Conservation (phyloP, 257 asterid species). For the Solanum virginianum region DNA sequence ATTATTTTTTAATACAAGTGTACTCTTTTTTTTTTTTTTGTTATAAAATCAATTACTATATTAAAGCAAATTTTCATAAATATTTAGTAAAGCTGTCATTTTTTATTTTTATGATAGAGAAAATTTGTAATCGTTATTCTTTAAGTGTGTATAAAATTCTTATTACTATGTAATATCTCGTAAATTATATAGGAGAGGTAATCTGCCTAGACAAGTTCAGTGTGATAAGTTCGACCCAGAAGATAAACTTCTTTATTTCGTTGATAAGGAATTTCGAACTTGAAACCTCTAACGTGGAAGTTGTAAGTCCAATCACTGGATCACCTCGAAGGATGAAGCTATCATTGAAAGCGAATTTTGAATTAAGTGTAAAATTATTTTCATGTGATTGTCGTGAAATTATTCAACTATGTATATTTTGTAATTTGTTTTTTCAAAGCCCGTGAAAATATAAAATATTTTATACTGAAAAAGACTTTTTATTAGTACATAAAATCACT, state of each 20-base stretch:
- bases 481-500: neutral
- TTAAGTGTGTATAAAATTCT: no score
- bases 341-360: neutral
- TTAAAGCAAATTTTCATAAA: neutral
- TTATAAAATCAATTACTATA: neutral
- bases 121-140: no score
- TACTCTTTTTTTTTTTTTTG: neutral
- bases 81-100: neutral
- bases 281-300: no score
- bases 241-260: no score
- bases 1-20: neutral
- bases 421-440: neutral
- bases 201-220: no score
- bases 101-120: no score
- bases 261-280: no score
- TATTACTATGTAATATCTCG: no score
- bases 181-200: no score
- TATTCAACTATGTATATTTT: no score
- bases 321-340: neutral
- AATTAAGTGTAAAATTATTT: neutral
- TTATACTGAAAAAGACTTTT: neutral
- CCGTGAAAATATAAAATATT: neutral
- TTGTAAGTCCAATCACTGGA: no score
- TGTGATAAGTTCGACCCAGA: fast-evolving
- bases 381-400: no score